These are phyloP conservation scores for Aspergillus sclerotioniger DNA, from an alignment of 495 filamentous ascomycete species.

Conservation along the genomic window DNA sequence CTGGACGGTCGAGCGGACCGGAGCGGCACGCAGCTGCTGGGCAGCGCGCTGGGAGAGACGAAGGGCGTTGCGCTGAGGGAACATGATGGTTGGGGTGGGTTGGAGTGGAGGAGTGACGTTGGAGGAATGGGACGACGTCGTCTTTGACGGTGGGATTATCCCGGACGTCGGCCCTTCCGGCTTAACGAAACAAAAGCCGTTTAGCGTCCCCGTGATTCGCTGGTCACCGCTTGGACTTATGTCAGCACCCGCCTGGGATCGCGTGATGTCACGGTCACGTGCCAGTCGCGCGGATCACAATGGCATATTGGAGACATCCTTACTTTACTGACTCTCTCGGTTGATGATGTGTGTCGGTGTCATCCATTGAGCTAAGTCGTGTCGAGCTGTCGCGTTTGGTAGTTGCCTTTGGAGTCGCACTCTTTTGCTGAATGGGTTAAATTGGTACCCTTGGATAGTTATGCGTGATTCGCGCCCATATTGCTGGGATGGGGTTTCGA, in stretches of 20 bases:
- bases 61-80: constrained; percentile 58
- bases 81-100: constrained; percentile 43
- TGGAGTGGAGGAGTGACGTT: constrained; percentile 22
- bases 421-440: neutral
- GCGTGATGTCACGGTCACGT: constrained; percentile 35
- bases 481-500: constrained; percentile 62
- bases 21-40: constrained; percentile 53
- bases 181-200: constrained; percentile 33
- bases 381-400: neutral
- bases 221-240: constrained; percentile 27
- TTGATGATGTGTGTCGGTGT: neutral
- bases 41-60: constrained; percentile 58
- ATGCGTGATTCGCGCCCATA: constrained; percentile 16
- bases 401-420: neutral
- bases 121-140: constrained; percentile 13
- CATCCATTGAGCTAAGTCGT: neutral
- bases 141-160: constrained; percentile 25
- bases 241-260: constrained; percentile 29
- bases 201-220: constrained; percentile 48
- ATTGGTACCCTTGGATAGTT: constrained; percentile 6
- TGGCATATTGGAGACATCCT: neutral
- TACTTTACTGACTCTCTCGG: neutral
- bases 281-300: constrained; percentile 28
- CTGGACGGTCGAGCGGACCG: constrained; percentile 58
- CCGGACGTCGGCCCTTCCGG: constrained; percentile 32